Evolutionary conservation across 768 basidiomycete species (phyloP).

Genomic region (Amanita fuliginea): DNA sequence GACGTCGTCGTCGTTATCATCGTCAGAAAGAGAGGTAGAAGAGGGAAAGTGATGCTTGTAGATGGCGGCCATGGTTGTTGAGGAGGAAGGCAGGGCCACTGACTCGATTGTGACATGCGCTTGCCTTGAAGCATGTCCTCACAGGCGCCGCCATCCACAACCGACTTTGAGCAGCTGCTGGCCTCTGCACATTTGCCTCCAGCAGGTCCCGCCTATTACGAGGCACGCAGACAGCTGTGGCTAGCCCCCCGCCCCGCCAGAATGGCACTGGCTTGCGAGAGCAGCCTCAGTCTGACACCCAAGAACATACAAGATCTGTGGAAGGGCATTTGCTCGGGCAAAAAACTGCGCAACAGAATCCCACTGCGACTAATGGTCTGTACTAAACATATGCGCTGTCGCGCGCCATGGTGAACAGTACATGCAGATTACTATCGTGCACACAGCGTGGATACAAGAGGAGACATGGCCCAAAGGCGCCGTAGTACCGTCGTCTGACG

Average conservation of each 20-base stretch:
- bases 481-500: conserved; percentile 52
- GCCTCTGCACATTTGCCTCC: conserved; percentile 34
- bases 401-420: conserved; percentile 9
- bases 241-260: conserved; percentile 20
- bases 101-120: conserved; percentile 7
- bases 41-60: conserved; percentile 58
- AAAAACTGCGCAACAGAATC: conserved; percentile 43
- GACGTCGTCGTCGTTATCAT: conserved; percentile 51
- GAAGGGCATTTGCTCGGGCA: conserved; percentile 50
- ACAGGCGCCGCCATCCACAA: conserved; percentile 2
- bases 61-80: conserved; percentile 26
- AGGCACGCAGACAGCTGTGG: conserved; percentile 56
- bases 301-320: conserved; percentile 48
- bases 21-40: conserved; percentile 69
- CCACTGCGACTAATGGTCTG: conserved; percentile 57
- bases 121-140: conserved; percentile 8
- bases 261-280: conserved; percentile 14
- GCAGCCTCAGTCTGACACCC: conserved; percentile 48
- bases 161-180: conserved; percentile 30
- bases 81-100: conserved; percentile 10
- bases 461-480: conserved; percentile 64
- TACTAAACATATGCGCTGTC: conserved; percentile 10
- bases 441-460: conserved; percentile 68
- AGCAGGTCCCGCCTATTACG: conserved; percentile 55
- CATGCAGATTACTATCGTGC: conserved; percentile 57